Evolutionary conservation across 768 basidiomycete species (phyloP).

Genomic region (Gymnopilus junonius): DNA sequence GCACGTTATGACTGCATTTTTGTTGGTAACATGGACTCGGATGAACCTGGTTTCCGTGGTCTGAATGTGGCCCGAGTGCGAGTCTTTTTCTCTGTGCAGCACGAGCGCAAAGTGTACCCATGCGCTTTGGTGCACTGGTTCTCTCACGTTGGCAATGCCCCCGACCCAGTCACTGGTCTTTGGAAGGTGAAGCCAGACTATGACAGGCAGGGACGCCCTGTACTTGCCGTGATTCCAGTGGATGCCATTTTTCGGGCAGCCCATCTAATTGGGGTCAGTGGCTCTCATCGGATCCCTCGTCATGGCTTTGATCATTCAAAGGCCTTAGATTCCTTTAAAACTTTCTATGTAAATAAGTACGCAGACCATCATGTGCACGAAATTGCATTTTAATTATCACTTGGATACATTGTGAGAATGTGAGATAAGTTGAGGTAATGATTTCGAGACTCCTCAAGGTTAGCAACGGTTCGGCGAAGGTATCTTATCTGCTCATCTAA

Average conservation of each 20-base stretch:
- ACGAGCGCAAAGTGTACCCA: conserved; percentile 15
- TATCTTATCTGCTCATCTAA: no score
- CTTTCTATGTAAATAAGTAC: conserved; percentile 34
- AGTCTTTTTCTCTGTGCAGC: conserved; percentile 32
- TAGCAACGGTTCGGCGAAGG: no score
- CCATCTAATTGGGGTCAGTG: conserved; percentile 33
- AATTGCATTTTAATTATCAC: conserved; percentile 17
- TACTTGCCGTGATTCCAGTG: conserved; percentile 28
- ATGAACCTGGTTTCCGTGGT: conserved; percentile 24
- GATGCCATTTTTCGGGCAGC: conserved; percentile 34
- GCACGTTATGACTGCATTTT: conserved; percentile 34
- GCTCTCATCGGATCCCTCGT: not conserved
- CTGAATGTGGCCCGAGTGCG: conserved; percentile 29
- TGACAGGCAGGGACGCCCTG: not conserved
- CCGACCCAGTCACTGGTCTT: conserved; percentile 34
- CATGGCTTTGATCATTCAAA: conserved; percentile 17
- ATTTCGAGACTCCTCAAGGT: no score
- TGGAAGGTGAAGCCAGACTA: conserved; percentile 36
- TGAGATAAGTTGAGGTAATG: no score
- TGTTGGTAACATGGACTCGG: conserved; percentile 16
- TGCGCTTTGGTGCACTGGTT: conserved; percentile 39
- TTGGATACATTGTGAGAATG: no score
- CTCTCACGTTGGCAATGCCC: conserved; percentile 17
- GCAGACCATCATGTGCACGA: conserved; percentile 32
- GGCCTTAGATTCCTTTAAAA: conserved; percentile 26